phyloP scores from a whole-genome alignment of 139 green algal genomes.

The Mychonastes homosphaera region DNA sequence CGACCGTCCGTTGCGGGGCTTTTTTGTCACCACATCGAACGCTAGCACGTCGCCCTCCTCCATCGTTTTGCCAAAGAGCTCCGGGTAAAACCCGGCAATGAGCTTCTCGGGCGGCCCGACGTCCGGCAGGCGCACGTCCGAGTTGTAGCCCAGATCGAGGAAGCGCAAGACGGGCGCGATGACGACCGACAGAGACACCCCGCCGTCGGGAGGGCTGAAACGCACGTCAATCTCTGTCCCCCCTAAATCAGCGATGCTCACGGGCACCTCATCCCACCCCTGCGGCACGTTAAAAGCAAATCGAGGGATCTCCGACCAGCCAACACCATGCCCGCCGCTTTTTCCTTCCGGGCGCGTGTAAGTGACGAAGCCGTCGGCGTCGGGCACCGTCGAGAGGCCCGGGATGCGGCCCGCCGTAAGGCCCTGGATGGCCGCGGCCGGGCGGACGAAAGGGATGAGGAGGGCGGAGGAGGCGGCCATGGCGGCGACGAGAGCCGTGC shows the following conservation, averaged over 20 bases:
- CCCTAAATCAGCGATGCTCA: slow-evolving; percentile 92
- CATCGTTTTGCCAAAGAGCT: slow-evolving; percentile 71
- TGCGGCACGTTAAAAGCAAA: slow-evolving; percentile 75
- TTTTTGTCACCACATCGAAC: slow-evolving; percentile 26
- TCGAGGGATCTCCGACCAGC: slow-evolving; percentile 81
- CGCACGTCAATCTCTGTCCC: slow-evolving; percentile 90
- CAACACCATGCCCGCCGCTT: slow-evolving; percentile 50
- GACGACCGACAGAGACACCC: slow-evolving; percentile 70
- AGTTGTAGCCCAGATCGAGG: slow-evolving; percentile 46
- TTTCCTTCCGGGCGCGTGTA: slow-evolving; percentile 83
- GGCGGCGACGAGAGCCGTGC: too few relatives aligned
- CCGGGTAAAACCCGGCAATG: slow-evolving; percentile 78
- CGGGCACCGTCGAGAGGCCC: slow-evolving; percentile 31
- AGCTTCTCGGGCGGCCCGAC: slow-evolving; percentile 59
- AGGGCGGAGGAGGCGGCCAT: too few relatives aligned
- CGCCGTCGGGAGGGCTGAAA: slow-evolving; percentile 53
- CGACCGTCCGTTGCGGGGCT: too few relatives aligned
- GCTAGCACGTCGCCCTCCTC: slow-evolving; percentile 54
- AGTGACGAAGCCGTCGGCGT: slow-evolving; percentile 50
- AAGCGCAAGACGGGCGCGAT: slow-evolving; percentile 81
- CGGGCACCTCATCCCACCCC: slow-evolving; percentile 75
- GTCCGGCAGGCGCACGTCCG: slow-evolving; percentile 40
- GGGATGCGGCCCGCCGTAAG: slow-evolving; percentile 68
- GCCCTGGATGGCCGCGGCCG: too few relatives aligned
- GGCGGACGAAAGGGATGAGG: too few relatives aligned